phyloP scores from a whole-genome alignment of 306 rosid species.

The Phaseolus lunatus region DNA sequence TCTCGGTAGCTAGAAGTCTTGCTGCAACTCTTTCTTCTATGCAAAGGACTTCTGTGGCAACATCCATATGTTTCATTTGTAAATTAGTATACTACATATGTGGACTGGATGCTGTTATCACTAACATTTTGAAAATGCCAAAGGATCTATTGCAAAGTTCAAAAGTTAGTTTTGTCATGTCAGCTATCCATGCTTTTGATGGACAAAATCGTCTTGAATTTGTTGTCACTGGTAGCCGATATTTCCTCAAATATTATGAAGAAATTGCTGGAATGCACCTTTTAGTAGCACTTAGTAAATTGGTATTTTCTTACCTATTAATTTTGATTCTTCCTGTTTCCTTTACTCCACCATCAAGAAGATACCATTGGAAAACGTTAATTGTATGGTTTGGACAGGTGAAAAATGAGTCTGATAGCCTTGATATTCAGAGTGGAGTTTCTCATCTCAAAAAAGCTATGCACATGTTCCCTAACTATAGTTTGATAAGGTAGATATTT shows the following conservation, averaged over 20 bases:
- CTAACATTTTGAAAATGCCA: constrained; percentile 76
- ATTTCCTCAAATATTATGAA: constrained; percentile 63
- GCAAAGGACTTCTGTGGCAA: constrained; percentile 57
- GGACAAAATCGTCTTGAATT: constrained; percentile 62
- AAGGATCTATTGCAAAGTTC: constrained; percentile 74
- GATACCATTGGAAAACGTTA: neutral
- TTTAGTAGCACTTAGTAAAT: constrained; percentile 83
- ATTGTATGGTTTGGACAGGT: constrained; percentile 57
- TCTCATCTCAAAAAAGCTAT: constrained; percentile 77
- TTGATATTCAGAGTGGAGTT: constrained; percentile 74
- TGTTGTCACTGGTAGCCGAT: constrained; percentile 64
- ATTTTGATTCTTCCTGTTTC: constrained; percentile 21
- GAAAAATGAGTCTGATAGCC: constrained; percentile 59
- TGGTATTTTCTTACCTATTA: constrained; percentile 59
- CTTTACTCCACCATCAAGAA: constrained; percentile 7
- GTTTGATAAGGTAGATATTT: constrained; percentile 66
- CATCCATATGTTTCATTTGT: constrained; percentile 75
- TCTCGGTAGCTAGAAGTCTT: constrained; percentile 65
- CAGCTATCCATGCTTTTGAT: constrained; percentile 85
- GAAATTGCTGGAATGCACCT: constrained; percentile 79
- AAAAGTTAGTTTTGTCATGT: constrained; percentile 72
- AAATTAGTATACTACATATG: constrained; percentile 68
- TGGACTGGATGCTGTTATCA: constrained; percentile 74
- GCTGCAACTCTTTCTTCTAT: constrained; percentile 63
- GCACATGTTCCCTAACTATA: constrained; percentile 84